These are phyloP conservation scores for Metschnikowia gruessii DNA, from an alignment of 805 yeast genomes.

Conservation along the genomic window DNA sequence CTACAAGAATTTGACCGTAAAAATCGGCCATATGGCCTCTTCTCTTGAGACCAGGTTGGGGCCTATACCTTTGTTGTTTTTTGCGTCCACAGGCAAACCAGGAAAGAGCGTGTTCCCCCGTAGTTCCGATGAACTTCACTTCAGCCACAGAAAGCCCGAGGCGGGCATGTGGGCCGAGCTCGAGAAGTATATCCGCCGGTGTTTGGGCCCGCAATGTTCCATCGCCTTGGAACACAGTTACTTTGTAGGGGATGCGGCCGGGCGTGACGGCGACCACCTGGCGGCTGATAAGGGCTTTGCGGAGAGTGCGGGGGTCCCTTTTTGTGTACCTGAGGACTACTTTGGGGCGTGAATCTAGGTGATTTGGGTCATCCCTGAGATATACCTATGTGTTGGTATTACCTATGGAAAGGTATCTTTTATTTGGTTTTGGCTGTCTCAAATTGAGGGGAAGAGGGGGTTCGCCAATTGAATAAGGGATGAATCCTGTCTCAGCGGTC, in stretches of 20 bases:
- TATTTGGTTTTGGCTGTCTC: too few relatives aligned
- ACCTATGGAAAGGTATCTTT: too few relatives aligned
- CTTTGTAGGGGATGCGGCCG: conserved; percentile 97
- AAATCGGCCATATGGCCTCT: conserved; percentile 38
- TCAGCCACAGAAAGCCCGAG: conserved; percentile 64
- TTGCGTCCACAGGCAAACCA: conserved; percentile 63
- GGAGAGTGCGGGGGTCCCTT: conserved; percentile 44
- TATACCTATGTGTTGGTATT: too few relatives aligned
- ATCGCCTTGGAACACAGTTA: conserved; percentile 48
- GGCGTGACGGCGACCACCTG: conserved; percentile 73
- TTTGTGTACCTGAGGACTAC: conserved; percentile 69
- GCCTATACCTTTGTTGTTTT: conserved; percentile 41
- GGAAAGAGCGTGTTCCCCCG: conserved; percentile 20
- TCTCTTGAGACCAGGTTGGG: conserved; percentile 24
- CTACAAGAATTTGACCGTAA: conserved; percentile 38
- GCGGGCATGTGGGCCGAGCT: conserved; percentile 73
- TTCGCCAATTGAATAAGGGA: too few relatives aligned
- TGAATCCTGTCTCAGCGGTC: too few relatives aligned
- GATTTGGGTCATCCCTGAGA: too few relatives aligned
- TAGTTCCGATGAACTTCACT: conserved; percentile 34
- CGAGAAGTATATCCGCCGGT: conserved; percentile 33
- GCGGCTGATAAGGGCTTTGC: conserved; percentile 79
- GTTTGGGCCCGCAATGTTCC: conserved; percentile 15
- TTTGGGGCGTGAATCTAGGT: conserved; percentile 29
- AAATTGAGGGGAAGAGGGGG: too few relatives aligned